Percentiles rank a stretch among this genome's conserved stretches.
These are phyloP conservation scores for Sugiyamaella smithiae DNA, from an alignment of 805 yeast species.

Conservation along the genomic window DNA sequence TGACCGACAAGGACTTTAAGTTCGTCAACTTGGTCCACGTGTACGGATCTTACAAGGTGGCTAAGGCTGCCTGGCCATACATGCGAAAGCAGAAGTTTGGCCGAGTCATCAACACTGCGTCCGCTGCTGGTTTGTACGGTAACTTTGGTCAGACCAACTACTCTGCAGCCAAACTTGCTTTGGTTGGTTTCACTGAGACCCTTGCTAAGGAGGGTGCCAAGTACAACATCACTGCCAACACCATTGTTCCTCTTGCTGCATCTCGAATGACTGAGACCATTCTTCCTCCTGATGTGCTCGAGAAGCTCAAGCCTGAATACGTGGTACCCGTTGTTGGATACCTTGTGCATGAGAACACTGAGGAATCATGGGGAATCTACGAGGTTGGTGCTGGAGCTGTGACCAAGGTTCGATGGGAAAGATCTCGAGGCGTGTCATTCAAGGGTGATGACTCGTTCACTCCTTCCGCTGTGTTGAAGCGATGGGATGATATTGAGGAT, in stretches of 20 bases:
- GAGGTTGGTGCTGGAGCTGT: slow-evolving; percentile 95
- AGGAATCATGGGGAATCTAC: slow-evolving; percentile 70
- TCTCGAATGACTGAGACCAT: slow-evolving; percentile 94
- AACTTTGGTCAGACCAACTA: slow-evolving; percentile 96
- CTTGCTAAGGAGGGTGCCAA: slow-evolving; percentile 90
- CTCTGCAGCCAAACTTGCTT: slow-evolving; percentile 87
- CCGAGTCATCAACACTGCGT: slow-evolving; percentile 86
- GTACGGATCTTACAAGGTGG: slow-evolving; percentile 80
- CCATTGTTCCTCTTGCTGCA: slow-evolving; percentile 92
- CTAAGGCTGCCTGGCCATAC: slow-evolving; percentile 90
- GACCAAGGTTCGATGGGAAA: slow-evolving; percentile 92
- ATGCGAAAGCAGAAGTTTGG: slow-evolving; percentile 84
- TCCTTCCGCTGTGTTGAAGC: slow-evolving; percentile 75
- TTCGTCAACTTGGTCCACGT: slow-evolving; percentile 84
- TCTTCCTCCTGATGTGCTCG: slow-evolving; percentile 80
- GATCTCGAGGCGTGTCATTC: slow-evolving; percentile 82
- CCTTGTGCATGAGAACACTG: slow-evolving; percentile 62
- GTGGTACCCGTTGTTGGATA: slow-evolving; percentile 88
- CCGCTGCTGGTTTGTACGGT: slow-evolving; percentile 96
- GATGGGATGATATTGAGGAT: slow-evolving; percentile 60
- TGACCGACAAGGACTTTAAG: slow-evolving; percentile 76
- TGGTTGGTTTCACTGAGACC: slow-evolving; percentile 90
- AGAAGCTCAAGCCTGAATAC: slow-evolving; percentile 78
- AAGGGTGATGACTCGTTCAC: slow-evolving; percentile 75
- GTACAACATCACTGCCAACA: slow-evolving; percentile 78